phyloP scores from a whole-genome alignment of 129 eudicot species.

The Artemisia annua region DNA sequence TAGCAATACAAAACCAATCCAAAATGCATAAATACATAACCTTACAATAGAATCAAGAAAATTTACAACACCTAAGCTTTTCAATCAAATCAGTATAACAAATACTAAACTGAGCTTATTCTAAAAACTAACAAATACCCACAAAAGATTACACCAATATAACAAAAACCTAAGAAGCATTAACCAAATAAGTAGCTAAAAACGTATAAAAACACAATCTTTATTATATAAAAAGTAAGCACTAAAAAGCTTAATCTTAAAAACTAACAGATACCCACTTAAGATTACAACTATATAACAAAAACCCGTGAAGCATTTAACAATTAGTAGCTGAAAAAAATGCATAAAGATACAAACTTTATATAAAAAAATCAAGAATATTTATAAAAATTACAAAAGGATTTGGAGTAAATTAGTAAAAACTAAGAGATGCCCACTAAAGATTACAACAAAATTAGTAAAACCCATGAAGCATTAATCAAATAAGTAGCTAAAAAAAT shows the following conservation, averaged over 20 bases:
- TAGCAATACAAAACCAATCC: too few relatives aligned
- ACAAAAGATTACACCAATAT: neutral
- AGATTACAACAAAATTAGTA: neutral
- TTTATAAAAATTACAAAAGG: neutral
- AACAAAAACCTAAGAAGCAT: conserved; percentile 5
- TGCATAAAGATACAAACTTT: neutral
- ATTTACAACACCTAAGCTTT: too few relatives aligned
- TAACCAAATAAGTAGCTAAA: conserved; percentile 3
- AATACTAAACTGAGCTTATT: too few relatives aligned
- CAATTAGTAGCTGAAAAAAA: neutral
- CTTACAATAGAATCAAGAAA: neutral
- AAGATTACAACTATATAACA: neutral
- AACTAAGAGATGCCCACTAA: too few relatives aligned
- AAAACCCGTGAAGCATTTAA: conserved; percentile 7
- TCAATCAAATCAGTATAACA: too few relatives aligned
- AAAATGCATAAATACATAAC: neutral
- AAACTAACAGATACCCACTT: too few relatives aligned
- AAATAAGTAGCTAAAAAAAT: conserved; percentile 1
- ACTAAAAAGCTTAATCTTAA: neutral
- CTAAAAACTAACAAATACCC: neutral
- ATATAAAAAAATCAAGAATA: neutral
- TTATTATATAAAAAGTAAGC: neutral
- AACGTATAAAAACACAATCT: neutral
- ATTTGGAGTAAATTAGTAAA: neutral
- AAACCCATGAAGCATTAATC: conserved; percentile 20